These are phyloP conservation scores for Insectozyma bohioensis DNA, from an alignment of 1,139 yeast species.

Conservation along the genomic window DNA sequence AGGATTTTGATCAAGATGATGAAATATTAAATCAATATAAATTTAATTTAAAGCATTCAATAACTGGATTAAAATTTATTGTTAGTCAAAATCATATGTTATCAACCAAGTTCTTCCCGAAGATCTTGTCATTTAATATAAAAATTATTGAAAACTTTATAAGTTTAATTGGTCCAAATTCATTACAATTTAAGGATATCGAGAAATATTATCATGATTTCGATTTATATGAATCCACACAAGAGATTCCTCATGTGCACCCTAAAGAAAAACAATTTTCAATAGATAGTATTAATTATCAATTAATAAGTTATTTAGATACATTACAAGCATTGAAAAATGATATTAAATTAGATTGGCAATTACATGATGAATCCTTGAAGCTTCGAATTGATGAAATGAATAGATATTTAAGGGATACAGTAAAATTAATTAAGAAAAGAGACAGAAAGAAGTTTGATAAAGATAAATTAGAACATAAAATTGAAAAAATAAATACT, in stretches of 20 bases:
- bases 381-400: constrained; percentile 37
- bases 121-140: constrained; percentile 33
- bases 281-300: constrained; percentile 30
- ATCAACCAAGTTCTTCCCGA: constrained; percentile 34
- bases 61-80: constrained; percentile 45
- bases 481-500: constrained; percentile 42
- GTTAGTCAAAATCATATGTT: constrained; percentile 35
- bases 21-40: constrained; percentile 42
- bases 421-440: constrained; percentile 43
- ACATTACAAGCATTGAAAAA: constrained; percentile 31
- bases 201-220: constrained; percentile 40
- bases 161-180: constrained; percentile 35
- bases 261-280: constrained; percentile 37
- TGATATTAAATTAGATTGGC: constrained; percentile 33
- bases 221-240: constrained; percentile 30
- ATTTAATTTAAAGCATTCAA: constrained; percentile 41
- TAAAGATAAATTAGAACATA: constrained; percentile 36
- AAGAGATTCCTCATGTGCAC: constrained; percentile 35
- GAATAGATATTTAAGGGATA: constrained; percentile 35
- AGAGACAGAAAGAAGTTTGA: constrained; percentile 45
- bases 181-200: constrained; percentile 45
- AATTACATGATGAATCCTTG: constrained; percentile 28
- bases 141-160: constrained; percentile 32
- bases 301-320: constrained; percentile 29
- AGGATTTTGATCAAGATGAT: constrained; percentile 39